Base-by-base conservation (phyloP, 2,329 filamentous ascomycete genomes). In the Talaromyces sp. region DNA sequence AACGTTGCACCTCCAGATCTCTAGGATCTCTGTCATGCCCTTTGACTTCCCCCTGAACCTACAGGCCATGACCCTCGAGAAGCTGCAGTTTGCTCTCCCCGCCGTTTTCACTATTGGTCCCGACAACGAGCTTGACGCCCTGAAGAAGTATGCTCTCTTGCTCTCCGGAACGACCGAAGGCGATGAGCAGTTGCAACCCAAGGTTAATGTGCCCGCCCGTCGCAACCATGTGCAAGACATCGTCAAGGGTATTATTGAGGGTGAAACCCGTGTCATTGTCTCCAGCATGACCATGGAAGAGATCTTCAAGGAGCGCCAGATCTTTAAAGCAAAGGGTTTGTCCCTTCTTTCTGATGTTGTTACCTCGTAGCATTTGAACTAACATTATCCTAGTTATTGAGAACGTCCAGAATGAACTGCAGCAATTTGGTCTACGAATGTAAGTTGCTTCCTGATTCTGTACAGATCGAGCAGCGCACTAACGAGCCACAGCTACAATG, bases 241-340 rank as follows among this genome's bases (percentile, higher is more conserved):
- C 64, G 89, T 96, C 75, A 94, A 92, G 75, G 91, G 91, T 63
- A 92, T 96, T 73, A 95, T 96, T 68, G 91, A 96, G 74, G 92
- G 92, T 64, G 92, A 96, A 75, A 93, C 90, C 0, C 85, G 92
- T 62, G 89, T 91, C 5, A 86, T 96, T 59, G 90, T 96, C 50
- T 91, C 88, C 0, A 88, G 86, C 68, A 94, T 96, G 90, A 93
- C 90, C n/a, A 94, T 95, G 89, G 91, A 94, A 72, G 91, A 95
- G 75, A 90, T 96, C 63, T 93, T 93, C 75, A 89, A 87, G 63
- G 88, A 91, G 75, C 82, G 90, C 36, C 87, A 90, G 67, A 80
- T 89, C 51, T 92, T 92, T 81, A 91, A 94, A 79, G 84, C 83
- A 67, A 87, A 89, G 66, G 82, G 85, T 66, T 78, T 80, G 63